A percentile compares a stretch with the other conserved stretches of the same genome.
Conservation (phyloP, 257 asterid genomes). For the Primulina eburnea region DNA sequence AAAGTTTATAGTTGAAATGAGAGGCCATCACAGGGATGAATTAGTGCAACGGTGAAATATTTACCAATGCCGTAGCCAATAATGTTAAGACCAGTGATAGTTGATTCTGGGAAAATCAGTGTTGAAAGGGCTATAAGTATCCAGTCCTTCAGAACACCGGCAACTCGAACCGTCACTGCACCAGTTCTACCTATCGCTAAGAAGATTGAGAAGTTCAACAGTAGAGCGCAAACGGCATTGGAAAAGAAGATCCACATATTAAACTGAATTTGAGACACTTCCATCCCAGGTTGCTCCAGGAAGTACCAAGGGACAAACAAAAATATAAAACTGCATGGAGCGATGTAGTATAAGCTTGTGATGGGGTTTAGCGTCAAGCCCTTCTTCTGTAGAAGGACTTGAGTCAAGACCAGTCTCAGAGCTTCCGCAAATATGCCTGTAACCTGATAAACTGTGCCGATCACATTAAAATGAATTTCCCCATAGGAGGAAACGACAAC, state of each 20-base stretch:
- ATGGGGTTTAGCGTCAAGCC: constrained; percentile 73
- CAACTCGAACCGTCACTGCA: constrained; percentile 75
- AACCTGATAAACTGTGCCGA: constrained; percentile 80
- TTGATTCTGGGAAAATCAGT: constrained; percentile 65
- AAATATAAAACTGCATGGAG: constrained; percentile 76
- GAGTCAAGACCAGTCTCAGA: constrained; percentile 73
- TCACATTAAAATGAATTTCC: constrained; percentile 68
- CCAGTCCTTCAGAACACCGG: constrained; percentile 80
- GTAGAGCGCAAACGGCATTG: constrained; percentile 61
- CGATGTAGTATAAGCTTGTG: constrained; percentile 79
- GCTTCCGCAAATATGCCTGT: constrained; percentile 84
- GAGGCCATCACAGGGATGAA: neutral
- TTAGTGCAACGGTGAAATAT: neutral
- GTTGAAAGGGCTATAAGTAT: constrained; percentile 67
- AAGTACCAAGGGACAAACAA: constrained; percentile 71
- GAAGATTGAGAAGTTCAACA: constrained; percentile 70
- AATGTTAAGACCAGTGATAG: constrained; percentile 60
- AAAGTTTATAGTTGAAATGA: neutral
- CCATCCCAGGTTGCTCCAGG: constrained; percentile 71
- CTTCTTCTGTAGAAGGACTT: constrained; percentile 81
- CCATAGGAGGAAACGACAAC: constrained; percentile 79
- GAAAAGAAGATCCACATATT: constrained; percentile 74
- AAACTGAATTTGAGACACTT: constrained; percentile 59
- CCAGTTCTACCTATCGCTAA: constrained; percentile 76
- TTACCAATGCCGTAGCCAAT: constrained; percentile 68